phyloP scores from a whole-genome alignment of 2,329 filamentous ascomycete genomes.

The Cadophora sp. region DNA sequence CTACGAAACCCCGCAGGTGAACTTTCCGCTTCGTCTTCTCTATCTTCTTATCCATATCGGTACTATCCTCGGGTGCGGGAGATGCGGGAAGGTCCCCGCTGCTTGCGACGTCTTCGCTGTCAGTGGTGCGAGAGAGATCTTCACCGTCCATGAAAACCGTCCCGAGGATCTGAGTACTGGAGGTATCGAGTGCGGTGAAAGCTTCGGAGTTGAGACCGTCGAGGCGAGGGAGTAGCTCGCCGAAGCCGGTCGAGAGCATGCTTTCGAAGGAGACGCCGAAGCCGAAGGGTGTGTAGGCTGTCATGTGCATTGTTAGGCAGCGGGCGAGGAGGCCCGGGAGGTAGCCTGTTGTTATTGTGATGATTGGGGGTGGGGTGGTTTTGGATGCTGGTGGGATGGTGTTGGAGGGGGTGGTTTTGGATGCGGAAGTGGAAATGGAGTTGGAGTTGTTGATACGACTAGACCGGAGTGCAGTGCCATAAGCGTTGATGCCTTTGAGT shows the following conservation, averaged over 20 bases:
- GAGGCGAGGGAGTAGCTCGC: neutral
- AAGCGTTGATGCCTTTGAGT: slow-evolving; percentile 15
- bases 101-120: neutral
- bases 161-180: neutral
- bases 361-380: neutral
- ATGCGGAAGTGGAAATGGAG: neutral
- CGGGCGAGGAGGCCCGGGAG: slow-evolving; percentile 41
- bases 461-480: slow-evolving; percentile 12
- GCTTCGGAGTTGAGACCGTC: neutral
- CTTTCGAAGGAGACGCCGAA: slow-evolving; percentile 35
- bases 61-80: neutral
- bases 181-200: neutral
- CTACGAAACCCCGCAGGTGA: slow-evolving; percentile 43
- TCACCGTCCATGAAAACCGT: neutral
- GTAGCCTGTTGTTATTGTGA: slow-evolving; percentile 42
- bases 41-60: too few relatives aligned
- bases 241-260: slow-evolving; percentile 2
- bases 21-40: slow-evolving; percentile 28
- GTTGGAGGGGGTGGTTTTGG: neutral
- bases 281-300: slow-evolving; percentile 35
- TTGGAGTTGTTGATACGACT: neutral
- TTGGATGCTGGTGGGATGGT: neutral
- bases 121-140: neutral
- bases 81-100: neutral
- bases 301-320: slow-evolving; percentile 43